Evolutionary conservation across 257 asterid species (phyloP).

Genomic region (Avicennia marina): DNA sequence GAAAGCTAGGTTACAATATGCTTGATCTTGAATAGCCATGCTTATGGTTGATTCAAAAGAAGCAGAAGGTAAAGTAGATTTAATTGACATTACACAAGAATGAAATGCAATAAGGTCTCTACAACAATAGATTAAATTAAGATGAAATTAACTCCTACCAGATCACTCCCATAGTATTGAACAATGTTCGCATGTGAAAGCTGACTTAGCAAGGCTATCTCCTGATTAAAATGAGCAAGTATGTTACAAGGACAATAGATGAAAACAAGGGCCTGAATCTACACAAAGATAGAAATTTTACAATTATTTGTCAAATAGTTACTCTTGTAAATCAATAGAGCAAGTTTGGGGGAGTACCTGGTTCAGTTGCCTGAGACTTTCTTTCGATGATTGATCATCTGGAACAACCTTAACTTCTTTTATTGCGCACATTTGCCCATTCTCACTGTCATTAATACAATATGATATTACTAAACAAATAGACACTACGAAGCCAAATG

Average conservation of each 20-base stretch:
- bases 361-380: conserved; percentile 87
- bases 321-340: neutral
- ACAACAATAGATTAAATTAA: too few relatives aligned
- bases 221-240: conserved; percentile 30
- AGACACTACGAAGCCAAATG: too few relatives aligned
- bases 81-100: too few relatives aligned
- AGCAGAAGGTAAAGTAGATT: too few relatives aligned
- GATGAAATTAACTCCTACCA: conserved; percentile 36
- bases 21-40: too few relatives aligned
- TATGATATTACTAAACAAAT: neutral
- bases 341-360: conserved; percentile 42
- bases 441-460: conserved; percentile 47
- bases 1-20: conserved; percentile 9
- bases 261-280: neutral
- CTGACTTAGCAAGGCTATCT: conserved; percentile 77
- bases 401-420: conserved; percentile 86
- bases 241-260: too few relatives aligned
- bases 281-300: too few relatives aligned
- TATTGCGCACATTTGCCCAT: conserved; percentile 95
- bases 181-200: conserved; percentile 86
- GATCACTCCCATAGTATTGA: conserved; percentile 83
- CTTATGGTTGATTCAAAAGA: too few relatives aligned
- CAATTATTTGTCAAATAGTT: conserved; percentile 18
- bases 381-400: conserved; percentile 87
- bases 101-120: too few relatives aligned